Evolutionary conservation across 139 green algal species (phyloP), one percentile per base, ranked within the genome.

Genomic region (Coelastrella sp.): DNA sequence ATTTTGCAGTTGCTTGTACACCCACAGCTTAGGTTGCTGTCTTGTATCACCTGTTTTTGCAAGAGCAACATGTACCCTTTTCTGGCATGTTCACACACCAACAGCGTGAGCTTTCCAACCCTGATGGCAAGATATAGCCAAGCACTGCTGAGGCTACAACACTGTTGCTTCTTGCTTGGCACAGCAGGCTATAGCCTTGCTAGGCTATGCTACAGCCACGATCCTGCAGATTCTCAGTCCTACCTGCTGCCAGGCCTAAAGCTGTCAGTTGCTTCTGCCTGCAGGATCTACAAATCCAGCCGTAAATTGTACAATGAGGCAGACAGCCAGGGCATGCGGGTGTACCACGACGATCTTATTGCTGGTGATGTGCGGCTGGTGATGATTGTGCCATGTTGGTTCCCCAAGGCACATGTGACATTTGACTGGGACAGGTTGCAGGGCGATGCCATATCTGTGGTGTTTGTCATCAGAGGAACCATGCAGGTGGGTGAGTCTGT

Each of bases 211-310:
- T 49, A 49, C 35, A 49, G 3, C 1, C 35, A 49, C 35, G 3
- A 49, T 49, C 12, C 24, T n/a, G 24, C 24, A 59, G 75, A 56
- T 15, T 20, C 24, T 49, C 24, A 56, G 24, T 59, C 12, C 75
- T 82, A 6, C 14, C 75, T 60, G 78, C 73, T 17, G 22, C 25
- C 12, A 58, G 27, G 12, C 20, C 27, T n/a, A 24, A 76, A 24
- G 24, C 35, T 49, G 35, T 49, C 35, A 66, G 66, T 78, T 84
- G 86, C 35, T 60, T 17, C 35, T 85, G 58, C 61, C 56, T 35
- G 73, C 87, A 91, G 87, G 80, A 63, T 91, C 9, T 91, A 91
- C 88, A 87, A 87, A 22, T 66, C 81, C 68, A 84, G 80, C 68
- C 80, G 58, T 27, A 79, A 80, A 25, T 81, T 89, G 66, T 91